Percentiles rank a stretch among this genome's conserved stretches.
phyloP scores from a whole-genome alignment of 495 filamentous ascomycete species.

The Aspergillus ostianus region DNA sequence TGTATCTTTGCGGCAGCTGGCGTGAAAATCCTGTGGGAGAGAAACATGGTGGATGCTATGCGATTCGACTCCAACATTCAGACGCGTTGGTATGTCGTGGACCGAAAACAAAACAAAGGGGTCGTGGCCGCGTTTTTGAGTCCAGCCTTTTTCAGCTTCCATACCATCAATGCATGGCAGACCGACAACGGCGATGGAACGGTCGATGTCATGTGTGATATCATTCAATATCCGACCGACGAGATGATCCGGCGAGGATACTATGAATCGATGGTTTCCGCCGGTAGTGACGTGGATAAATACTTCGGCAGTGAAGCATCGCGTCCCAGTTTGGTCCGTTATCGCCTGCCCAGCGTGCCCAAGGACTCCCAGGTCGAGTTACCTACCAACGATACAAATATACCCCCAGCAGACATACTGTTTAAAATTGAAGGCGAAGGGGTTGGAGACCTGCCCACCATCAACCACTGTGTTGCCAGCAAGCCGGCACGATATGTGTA shows the following conservation, averaged over 20 bases:
- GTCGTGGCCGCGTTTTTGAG: slow-evolving; percentile 6
- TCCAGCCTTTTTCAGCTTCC: slow-evolving; percentile 17
- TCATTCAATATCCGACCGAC: slow-evolving; percentile 12
- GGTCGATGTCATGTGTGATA: slow-evolving; percentile 15
- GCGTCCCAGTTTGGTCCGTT: slow-evolving; percentile 7
- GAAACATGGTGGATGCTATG: slow-evolving; percentile 15
- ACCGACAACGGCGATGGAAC: not conserved
- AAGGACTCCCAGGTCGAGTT: not conserved
- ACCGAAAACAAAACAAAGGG: slow-evolving; percentile 6
- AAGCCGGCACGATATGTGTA: slow-evolving; percentile 12
- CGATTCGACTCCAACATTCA: slow-evolving; percentile 3
- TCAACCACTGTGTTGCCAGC: slow-evolving; percentile 11
- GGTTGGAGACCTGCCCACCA: slow-evolving; percentile 12
- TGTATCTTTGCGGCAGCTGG: slow-evolving; percentile 1
- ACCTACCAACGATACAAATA: not conserved
- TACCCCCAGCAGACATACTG: not conserved
- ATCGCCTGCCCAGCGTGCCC: slow-evolving; percentile 3
- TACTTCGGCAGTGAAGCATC: slow-evolving; percentile 6
- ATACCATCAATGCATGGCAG: slow-evolving; percentile 18
- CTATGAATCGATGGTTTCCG: slow-evolving; percentile 17
- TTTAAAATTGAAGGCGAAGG: not conserved
- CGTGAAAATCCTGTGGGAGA: slow-evolving; percentile 11
- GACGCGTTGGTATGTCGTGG: slow-evolving; percentile 15
- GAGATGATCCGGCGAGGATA: slow-evolving; percentile 7
- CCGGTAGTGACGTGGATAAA: not conserved